phyloP scores from a whole-genome alignment of 805 yeast genomes.

The Candida incommunis region DNA sequence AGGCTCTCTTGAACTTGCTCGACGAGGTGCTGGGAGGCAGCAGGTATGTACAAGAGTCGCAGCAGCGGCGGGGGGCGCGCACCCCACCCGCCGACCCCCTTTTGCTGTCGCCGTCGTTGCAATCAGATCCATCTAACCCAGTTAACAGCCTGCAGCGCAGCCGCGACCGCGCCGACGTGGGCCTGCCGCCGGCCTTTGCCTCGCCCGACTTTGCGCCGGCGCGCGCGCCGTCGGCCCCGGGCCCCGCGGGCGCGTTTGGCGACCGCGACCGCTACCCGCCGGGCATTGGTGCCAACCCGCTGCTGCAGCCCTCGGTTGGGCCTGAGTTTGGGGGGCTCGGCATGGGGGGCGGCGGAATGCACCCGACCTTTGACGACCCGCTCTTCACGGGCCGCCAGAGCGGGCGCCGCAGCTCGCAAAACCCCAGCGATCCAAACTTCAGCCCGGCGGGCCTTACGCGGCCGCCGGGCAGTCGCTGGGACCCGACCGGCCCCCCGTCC shows the following conservation, averaged over 20 bases:
- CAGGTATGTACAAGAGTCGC: background rate
- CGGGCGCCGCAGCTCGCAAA: background rate
- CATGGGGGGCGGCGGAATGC: conserved; percentile 13
- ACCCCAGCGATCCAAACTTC: conserved; percentile 5
- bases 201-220: background rate
- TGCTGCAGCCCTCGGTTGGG: conserved; percentile 18
- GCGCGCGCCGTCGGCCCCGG: conserved; percentile 2
- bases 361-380: conserved; percentile 18
- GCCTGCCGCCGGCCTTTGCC: background rate
- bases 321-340: conserved; percentile 6
- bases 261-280: conserved; percentile 22
- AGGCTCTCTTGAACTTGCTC: background rate
- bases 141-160: background rate
- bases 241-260: conserved; percentile 16
- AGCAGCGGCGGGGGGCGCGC: too few relatives aligned
- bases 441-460: conserved; percentile 12
- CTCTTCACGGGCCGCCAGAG: conserved; percentile 12
- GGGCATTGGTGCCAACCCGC: conserved; percentile 20
- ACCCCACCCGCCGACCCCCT: background rate
- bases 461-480: conserved; percentile 27
- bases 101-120: background rate
- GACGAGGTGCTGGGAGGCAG: background rate
- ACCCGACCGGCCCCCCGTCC: conserved; percentile 17
- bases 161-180: background rate
- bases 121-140: background rate